Base-by-base conservation (phyloP, 495 filamentous ascomycete genomes). In the Neurospora sp. region DNA sequence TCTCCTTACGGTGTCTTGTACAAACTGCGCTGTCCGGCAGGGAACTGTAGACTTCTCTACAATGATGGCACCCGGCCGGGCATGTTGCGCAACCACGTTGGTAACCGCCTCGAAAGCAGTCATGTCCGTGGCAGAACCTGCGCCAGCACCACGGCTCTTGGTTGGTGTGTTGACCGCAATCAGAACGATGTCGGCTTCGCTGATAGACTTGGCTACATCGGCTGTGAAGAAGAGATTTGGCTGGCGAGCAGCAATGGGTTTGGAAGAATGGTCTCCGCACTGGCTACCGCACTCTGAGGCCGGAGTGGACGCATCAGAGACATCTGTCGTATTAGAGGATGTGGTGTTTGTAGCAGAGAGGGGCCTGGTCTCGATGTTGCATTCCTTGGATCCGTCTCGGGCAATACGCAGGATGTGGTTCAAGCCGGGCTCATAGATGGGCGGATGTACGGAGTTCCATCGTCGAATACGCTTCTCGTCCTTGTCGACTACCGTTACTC, bases 11-110 rank as follows among this genome's bases (percentile, higher is more conserved):
- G 89, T 92, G 71, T 89, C 85, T 69, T 87, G 84, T n/a, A 94
- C 86, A 11, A 88, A 84, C 69, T 93, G 84, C 2, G 92, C 90
- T 7, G 92, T 95, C 44, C 90, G 84, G 77, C 90, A 92, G 4
- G 92, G 92, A 40, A 95, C 93, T 0, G 92, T 95, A 40, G 88
- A 90, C 81, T 94, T 94, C 81, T 94, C 92, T 5, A 94, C 92
- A 31, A 95, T 85, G 73, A 94, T 92, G 62, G 90, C 89, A 41
- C 90, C 90, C 5, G 86, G 82, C 42, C 85, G 87, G 5, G 92
- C 89, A 70, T 90, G 81, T 69, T 85, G 81, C 1, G 92, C 92
- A 69, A 94, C 89, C 66, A 87, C 87, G 40, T 87, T 83, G 5
- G 88, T 88, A 0, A 90, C 92, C 23, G 86, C 86, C 79, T 95